Evolutionary conservation across 1,139 yeast genomes (phyloP).

Genomic region (Lodderomyces theae): DNA sequence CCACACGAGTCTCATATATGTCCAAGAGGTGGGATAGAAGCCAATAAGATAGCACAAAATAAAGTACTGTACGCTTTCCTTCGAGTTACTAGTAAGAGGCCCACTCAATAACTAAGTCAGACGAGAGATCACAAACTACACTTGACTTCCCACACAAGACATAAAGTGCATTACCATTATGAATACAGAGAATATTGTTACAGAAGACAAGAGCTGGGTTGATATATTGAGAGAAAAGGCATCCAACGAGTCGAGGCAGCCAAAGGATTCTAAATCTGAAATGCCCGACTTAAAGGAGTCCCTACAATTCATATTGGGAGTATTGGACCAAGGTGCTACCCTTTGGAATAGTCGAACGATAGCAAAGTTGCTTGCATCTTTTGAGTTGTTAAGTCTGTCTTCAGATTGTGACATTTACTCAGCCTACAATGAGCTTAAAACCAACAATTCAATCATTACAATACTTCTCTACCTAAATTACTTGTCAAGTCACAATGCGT

Average conservation of each 20-base stretch:
- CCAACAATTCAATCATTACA: conserved; percentile 25
- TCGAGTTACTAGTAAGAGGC: not conserved
- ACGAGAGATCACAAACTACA: not conserved
- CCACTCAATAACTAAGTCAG: not conserved
- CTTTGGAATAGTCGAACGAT: conserved; percentile 5
- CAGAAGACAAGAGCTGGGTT: not conserved
- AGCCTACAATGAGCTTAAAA: conserved; percentile 21
- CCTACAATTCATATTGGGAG: conserved; percentile 22
- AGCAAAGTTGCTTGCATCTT: conserved; percentile 8
- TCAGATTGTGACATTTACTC: conserved; percentile 6
- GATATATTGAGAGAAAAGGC: not conserved
- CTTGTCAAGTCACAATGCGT: conserved; percentile 19
- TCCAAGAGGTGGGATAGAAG: not conserved
- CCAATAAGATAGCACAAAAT: not conserved
- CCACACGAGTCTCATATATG: not conserved
- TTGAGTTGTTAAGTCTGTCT: conserved; percentile 7
- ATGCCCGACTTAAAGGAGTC: conserved; percentile 10
- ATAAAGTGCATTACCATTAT: not conserved
- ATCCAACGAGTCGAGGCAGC: not conserved
- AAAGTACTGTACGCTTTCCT: not conserved
- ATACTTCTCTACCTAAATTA: conserved; percentile 18
- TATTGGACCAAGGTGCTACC: conserved; percentile 25
- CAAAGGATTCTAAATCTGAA: not conserved
- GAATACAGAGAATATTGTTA: not conserved
- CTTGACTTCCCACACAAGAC: not conserved